Evolutionary conservation across 345 rosid genomes (phyloP).

Genomic region (Turritis glabra): DNA sequence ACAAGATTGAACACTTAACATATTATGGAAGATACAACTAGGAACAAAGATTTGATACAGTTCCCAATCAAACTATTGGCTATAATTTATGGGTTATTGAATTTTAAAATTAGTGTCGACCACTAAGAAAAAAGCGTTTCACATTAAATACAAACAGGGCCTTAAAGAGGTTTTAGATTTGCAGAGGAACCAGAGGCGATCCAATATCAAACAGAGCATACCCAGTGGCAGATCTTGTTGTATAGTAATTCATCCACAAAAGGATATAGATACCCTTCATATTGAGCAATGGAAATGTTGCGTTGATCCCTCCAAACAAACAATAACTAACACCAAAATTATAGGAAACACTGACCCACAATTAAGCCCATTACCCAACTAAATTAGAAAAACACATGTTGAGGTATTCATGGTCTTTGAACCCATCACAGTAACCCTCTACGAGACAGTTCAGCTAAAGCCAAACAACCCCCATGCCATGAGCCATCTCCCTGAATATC

Average conservation of each 20-base stretch:
- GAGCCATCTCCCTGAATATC: constrained; percentile 90
- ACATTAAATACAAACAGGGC: background rate
- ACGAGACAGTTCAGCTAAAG: constrained; percentile 89
- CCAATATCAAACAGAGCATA: constrained; percentile 41
- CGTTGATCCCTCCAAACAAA: too few species aligned
- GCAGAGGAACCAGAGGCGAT: background rate
- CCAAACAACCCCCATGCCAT: constrained; percentile 98
- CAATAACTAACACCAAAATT: too few species aligned
- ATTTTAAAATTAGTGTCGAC: background rate
- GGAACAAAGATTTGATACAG: too few species aligned
- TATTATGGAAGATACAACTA: background rate
- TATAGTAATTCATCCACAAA: constrained; percentile 56
- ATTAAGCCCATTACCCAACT: too few species aligned
- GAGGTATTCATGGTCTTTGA: too few species aligned
- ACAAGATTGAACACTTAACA: constrained; percentile 17
- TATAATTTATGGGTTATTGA: background rate
- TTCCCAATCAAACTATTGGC: too few species aligned
- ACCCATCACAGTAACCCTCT: constrained; percentile 91
- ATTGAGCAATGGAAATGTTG: constrained; percentile 53
- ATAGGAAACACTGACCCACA: too few species aligned
- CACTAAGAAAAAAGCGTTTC: background rate
- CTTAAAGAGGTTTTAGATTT: background rate
- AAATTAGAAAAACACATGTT: too few species aligned
- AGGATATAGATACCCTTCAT: background rate
- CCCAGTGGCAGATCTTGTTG: constrained; percentile 94